A percentile compares a stretch with the other conserved stretches of the same genome.
Evolutionary conservation across 495 filamentous ascomycete species (phyloP).

Genomic region (Penicillium dipodomyicola): DNA sequence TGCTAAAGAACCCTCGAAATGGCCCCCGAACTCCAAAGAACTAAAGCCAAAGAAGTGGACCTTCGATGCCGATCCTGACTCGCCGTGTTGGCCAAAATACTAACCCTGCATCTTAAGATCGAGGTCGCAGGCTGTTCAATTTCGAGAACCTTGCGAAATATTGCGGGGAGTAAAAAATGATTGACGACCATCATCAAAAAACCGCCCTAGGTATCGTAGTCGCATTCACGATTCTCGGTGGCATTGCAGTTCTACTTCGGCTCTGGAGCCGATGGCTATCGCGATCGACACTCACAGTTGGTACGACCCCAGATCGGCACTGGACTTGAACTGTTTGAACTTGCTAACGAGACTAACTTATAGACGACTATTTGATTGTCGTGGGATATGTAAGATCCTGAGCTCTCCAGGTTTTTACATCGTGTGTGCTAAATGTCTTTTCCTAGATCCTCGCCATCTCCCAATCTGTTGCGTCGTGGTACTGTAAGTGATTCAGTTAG

Average conservation of each 20-base stretch:
- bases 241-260: slow-evolving; percentile 41
- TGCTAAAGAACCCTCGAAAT: not conserved
- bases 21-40: not conserved
- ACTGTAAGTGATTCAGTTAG: slow-evolving; percentile 23
- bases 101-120: not conserved
- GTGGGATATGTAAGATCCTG: slow-evolving; percentile 21
- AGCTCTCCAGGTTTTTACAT: not conserved
- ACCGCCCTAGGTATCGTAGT: slow-evolving; percentile 47
- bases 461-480: slow-evolving; percentile 32
- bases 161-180: slow-evolving; percentile 6
- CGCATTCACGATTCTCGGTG: slow-evolving; percentile 46
- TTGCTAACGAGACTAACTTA: slow-evolving; percentile 10
- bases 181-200: slow-evolving; percentile 34
- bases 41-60: not conserved
- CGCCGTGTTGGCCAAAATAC: not conserved
- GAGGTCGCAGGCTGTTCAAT: not conserved
- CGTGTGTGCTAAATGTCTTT: not conserved
- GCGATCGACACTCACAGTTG: slow-evolving; percentile 23
- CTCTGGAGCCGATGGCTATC: slow-evolving; percentile 47
- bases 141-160: too few species aligned
- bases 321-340: not conserved
- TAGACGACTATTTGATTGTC: slow-evolving; percentile 29
- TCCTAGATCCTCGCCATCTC: slow-evolving; percentile 23
- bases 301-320: slow-evolving; percentile 23
- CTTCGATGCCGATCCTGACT: not conserved